Evolutionary conservation across 305 asterid species (phyloP).

Genomic region (Rubia tinctorum): DNA sequence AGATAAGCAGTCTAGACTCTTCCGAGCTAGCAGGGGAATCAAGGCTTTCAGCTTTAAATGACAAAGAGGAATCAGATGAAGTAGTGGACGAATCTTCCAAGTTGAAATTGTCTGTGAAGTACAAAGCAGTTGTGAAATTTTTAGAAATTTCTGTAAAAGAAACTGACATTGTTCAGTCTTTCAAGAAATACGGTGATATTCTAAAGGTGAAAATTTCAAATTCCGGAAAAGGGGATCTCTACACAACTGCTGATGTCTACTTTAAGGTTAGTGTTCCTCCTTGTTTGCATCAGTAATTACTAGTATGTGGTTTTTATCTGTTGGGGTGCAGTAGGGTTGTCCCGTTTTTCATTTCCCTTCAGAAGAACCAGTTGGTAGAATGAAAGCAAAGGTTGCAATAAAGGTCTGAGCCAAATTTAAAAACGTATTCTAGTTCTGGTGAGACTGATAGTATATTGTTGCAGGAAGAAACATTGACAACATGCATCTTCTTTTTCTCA

Average conservation of each 20-base stretch:
- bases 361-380: not conserved
- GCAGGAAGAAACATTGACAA: not conserved
- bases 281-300: not conserved
- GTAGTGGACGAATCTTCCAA: not conserved
- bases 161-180: not conserved
- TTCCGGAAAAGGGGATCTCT: conserved; percentile 18
- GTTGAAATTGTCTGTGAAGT: conserved; percentile 9
- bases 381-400: not conserved
- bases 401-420: not conserved
- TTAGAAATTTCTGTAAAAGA: conserved; percentile 1
- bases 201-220: conserved; percentile 29
- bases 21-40: conserved; percentile 12
- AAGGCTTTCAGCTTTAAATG: conserved; percentile 19
- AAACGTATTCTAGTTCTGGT: too few relatives aligned
- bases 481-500: conserved; percentile 1
- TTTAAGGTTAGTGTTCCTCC: conserved; percentile 40
- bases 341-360: conserved; percentile 9
- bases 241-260: conserved; percentile 35
- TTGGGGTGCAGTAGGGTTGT: conserved; percentile 8
- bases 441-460: not conserved
- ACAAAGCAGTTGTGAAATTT: conserved; percentile 44
- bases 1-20: conserved; percentile 18
- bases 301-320: not conserved
- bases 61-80: conserved; percentile 12
- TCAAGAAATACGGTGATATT: conserved; percentile 38